Evolutionary conservation across 768 basidiomycete genomes (phyloP), one percentile per base, ranked within the genome.

Genomic region (Leccinum uliginosum): DNA sequence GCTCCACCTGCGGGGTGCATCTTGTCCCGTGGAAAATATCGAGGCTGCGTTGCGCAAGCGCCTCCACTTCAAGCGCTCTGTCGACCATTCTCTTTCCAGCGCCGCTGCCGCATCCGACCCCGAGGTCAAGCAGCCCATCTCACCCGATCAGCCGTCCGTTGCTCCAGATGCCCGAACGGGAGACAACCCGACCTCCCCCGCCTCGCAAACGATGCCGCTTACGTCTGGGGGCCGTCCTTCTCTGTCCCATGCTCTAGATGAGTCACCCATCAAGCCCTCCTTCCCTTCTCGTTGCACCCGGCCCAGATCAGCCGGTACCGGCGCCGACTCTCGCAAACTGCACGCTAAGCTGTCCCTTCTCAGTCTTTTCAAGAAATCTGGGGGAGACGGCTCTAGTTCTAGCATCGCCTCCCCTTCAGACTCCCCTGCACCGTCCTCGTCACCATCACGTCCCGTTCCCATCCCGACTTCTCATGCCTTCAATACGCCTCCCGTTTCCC

Each of bases 271-370:
- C 67, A 75, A 17, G 63, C 75, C 60, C 19, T 58, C 64, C 50
- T 68, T 67, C 50, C 26, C 65, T 21, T 46, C 54, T 59, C 75
- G 77, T 50, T 73, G 70, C 40, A 79, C 76, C 40, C 77, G 89
- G 53, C 89, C 91, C 17, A 79, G 84, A 58, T 91, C 89, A 38
- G 87, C 88, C 35, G 87, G 89, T 6, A 86, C 78, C 29, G 86
- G 79, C 53, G 80, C 83, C 54, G 85, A 87, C 24, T 72, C 79
- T 34, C 73, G 73, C 53, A 84, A 77, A 62, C 70, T 88, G 4
- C 80, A 80, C 26, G 83, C 84, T 70, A 91, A 91, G 69, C 80
- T 89, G 55, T 90, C 89, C 23, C 74, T 91, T 53, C 75, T 90
- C 60, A 84, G 82, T 62, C 76, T 91, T 15, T 90, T 91, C 75